A percentile compares a stretch with the other conserved stretches of the same genome.
These are phyloP conservation scores for Pichia sp. DNA, from an alignment of 1,139 yeast species.

Conservation along the genomic window DNA sequence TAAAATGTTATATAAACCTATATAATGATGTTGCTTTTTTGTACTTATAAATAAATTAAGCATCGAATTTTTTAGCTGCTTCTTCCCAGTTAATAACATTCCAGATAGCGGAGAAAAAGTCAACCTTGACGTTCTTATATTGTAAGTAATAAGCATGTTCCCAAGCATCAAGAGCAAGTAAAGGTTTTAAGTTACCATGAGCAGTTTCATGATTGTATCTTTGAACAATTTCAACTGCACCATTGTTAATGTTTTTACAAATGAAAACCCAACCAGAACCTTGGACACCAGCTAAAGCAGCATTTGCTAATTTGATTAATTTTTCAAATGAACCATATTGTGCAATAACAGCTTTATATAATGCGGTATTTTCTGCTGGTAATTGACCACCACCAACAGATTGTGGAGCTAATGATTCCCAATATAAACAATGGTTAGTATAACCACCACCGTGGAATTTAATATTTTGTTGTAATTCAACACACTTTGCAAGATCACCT, in stretches of 20 bases:
- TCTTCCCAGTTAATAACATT: constrained; percentile 95
- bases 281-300: constrained; percentile 84
- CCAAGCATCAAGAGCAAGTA: constrained; percentile 97
- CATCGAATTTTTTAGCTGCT: constrained; percentile 64
- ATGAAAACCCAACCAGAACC: constrained; percentile 99
- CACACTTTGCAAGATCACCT: constrained; percentile 60
- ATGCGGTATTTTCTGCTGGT: constrained; percentile 51
- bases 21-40: neutral
- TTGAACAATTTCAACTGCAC: constrained; percentile 77
- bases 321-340: constrained; percentile 78
- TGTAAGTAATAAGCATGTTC: constrained; percentile 97
- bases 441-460: constrained; percentile 96
- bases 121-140: constrained; percentile 90
- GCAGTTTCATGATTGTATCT: constrained; percentile 91
- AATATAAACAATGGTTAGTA: constrained; percentile 79
- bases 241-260: constrained; percentile 80
- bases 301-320: constrained; percentile 61
- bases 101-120: constrained; percentile 96
- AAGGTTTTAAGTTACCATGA: constrained; percentile 64
- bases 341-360: constrained; percentile 55
- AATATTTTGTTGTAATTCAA: constrained; percentile 72
- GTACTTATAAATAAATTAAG: constrained; percentile 11
- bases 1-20: neutral
- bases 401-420: constrained; percentile 86
- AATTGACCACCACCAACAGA: constrained; percentile 82